These are phyloP conservation scores for Geotrichum aggregatum DNA, from an alignment of 1,139 yeast genomes.

Conservation along the genomic window DNA sequence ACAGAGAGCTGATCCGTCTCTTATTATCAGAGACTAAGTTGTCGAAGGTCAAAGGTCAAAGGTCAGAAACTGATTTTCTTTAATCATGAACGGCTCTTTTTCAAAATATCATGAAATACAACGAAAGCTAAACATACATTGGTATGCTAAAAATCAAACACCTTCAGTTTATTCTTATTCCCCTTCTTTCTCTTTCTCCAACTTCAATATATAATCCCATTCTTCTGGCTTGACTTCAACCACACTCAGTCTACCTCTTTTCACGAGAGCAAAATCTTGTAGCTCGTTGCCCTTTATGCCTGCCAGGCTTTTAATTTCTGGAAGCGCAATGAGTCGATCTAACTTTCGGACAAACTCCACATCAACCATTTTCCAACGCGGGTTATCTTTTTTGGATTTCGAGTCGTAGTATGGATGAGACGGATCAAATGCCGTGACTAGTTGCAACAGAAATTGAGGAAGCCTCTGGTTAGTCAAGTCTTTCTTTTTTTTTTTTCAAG, in stretches of 20 bases:
- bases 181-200: slow-evolving; percentile 26
- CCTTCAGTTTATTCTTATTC: no score
- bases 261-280: slow-evolving; percentile 45
- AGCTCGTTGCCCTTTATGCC: slow-evolving; percentile 21
- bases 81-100: no score
- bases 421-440: slow-evolving; percentile 40
- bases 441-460: not conserved
- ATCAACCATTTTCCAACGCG: slow-evolving; percentile 55
- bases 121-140: no score
- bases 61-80: no score
- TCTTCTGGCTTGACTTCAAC: slow-evolving; percentile 45
- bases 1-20: slow-evolving; percentile 33
- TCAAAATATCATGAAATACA: no score
- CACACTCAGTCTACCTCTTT: slow-evolving; percentile 49
- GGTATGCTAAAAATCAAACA: no score
- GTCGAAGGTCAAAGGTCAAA: no score
- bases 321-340: slow-evolving; percentile 41
- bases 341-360: slow-evolving; percentile 45
- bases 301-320: slow-evolving; percentile 36
- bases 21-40: slow-evolving; percentile 29
- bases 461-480: not conserved
- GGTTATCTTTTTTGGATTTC: slow-evolving; percentile 41
- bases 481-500: not conserved
- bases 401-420: slow-evolving; percentile 47
- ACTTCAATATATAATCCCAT: slow-evolving; percentile 40